Evolutionary conservation across 179 eudicot genomes (phyloP).

Genomic region (Beta lomatogona): DNA sequence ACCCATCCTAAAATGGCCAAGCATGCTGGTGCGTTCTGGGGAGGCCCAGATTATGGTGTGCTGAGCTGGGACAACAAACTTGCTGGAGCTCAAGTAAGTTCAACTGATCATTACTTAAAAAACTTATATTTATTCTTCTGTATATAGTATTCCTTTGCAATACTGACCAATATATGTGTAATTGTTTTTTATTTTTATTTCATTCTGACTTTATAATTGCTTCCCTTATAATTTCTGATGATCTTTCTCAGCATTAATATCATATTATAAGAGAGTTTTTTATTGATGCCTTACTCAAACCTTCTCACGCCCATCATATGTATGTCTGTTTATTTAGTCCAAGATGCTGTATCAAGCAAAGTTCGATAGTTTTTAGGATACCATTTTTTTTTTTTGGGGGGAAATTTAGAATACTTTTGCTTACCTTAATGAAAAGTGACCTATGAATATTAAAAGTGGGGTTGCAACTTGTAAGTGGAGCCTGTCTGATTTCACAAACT

Average conservation of each 20-base stretch:
- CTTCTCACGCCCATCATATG: not conserved
- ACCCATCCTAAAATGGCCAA: conserved; percentile 65
- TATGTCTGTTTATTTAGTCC: not conserved
- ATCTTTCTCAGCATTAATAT: not conserved
- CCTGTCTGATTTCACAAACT: not conserved
- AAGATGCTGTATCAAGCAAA: not conserved
- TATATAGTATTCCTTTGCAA: not conserved
- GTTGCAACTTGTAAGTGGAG: not conserved
- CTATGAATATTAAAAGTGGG: not conserved
- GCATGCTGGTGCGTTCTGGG: conserved; percentile 94
- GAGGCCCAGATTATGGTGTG: conserved; percentile 83
- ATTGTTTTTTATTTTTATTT: not conserved
- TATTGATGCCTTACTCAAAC: not conserved
- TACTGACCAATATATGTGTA: not conserved
- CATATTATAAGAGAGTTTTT: not conserved
- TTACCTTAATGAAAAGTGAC: not conserved
- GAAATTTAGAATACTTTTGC: not conserved
- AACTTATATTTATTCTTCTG: too few species aligned
- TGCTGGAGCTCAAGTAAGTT: conserved; percentile 87
- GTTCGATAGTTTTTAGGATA: not conserved
- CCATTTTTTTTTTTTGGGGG: too few species aligned
- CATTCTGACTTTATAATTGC: not conserved
- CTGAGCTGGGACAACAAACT: conserved; percentile 97
- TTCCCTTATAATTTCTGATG: not conserved
- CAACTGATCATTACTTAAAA: not conserved